Conservation (phyloP, 805 yeast species). For the Kodamaea hsintzibuensis region DNA sequence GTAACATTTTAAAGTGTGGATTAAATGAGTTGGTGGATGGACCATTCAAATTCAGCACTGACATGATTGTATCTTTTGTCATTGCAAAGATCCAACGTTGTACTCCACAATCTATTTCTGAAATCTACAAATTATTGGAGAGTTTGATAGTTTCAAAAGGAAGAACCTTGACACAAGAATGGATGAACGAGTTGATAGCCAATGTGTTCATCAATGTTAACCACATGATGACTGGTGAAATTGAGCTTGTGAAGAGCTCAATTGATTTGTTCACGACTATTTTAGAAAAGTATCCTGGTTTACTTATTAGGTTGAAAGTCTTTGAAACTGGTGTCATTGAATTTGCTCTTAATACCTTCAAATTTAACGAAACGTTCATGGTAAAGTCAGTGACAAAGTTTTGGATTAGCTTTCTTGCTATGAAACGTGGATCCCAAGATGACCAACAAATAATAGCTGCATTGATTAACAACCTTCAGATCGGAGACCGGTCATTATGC, state of each 20-base stretch:
- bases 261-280: conserved; percentile 53
- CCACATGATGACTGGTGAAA: conserved; percentile 47
- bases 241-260: conserved; percentile 57
- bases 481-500: conserved; percentile 21
- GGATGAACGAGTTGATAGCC: conserved; percentile 37
- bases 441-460: conserved; percentile 37
- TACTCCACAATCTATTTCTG: conserved; percentile 40
- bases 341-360: conserved; percentile 40
- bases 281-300: conserved; percentile 49
- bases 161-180: conserved; percentile 27
- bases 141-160: conserved; percentile 42
- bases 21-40: conserved; percentile 62
- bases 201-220: conserved; percentile 38
- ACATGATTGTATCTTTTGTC: conserved; percentile 31
- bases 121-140: conserved; percentile 46
- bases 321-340: conserved; percentile 23
- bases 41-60: conserved; percentile 58
- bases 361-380: conserved; percentile 54
- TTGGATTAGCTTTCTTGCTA: conserved; percentile 51
- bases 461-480: conserved; percentile 16
- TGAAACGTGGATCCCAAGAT: conserved; percentile 45
- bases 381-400: conserved; percentile 53
- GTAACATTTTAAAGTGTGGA: conserved; percentile 64
- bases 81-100: conserved; percentile 28
- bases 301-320: conserved; percentile 37